Evolutionary conservation across 2,329 filamentous ascomycete genomes (phyloP), one percentile per base, ranked within the genome.

Genomic region (Fusarium sp.): DNA sequence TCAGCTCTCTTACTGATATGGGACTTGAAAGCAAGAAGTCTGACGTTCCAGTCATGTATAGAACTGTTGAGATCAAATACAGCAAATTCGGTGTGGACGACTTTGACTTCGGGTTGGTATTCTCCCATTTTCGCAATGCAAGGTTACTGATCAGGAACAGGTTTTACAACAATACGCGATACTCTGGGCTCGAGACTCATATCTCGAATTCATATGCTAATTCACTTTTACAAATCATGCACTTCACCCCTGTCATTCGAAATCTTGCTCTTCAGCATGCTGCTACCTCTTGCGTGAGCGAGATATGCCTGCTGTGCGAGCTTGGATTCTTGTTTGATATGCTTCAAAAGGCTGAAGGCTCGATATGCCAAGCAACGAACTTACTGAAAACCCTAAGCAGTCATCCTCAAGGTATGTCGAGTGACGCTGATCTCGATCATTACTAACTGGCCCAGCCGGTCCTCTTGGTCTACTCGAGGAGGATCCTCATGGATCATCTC

Each of bases 11-110:
- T 67, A 89, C 90, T n/a, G 90, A 92, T 42, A 85, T 90, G 62
- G 91, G 93, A 61, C 85, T 96, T 7, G 92, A 93, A 70, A 92
- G 92, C 72, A 89, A 92, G 63, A 93, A 94, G 72, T 90, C 93
- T 44, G 95, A 97, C 64, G 93, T 96, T 9, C 93, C 96, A 28
- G 89, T 93, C 13, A 94, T 96, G 85, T 99, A 99, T 81, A 92
- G 93, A 73, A 95, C 95, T 77, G 93, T 98, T 16, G 96, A 98
- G 81, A 99, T 99, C 84, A 98, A 98, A 81, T 99, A 98, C 85
- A 98, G 96, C 86, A 97, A 95, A 80, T 99, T 98, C 82, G 96
- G 96, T 25, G 95, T 99, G n/a, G 96, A 98, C 78, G 97, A 99
- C 82, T 99, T 99, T 81, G 96, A 99, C 82, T 99, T 99, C 83